phyloP scores from a whole-genome alignment of 176 grass and related monocot species.

The Juncus effusus region DNA sequence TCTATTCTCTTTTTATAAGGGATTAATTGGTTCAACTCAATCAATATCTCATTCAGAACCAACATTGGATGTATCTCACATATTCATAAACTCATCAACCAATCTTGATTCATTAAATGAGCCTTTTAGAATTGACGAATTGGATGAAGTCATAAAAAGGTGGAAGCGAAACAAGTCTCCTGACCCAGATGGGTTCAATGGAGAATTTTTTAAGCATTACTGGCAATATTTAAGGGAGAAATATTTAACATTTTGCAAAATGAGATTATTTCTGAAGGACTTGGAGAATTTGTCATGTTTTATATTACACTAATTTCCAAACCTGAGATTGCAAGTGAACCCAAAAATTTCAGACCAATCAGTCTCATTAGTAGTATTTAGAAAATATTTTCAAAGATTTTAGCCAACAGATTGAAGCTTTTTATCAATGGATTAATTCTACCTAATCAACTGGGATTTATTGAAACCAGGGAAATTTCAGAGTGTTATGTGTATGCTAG shows the following conservation, averaged over 20 bases:
- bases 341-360: neutral
- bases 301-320: neutral
- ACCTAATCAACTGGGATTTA: no score
- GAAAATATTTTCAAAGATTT: no score
- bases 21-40: neutral
- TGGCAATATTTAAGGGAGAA: neutral
- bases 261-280: neutral
- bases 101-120: no score
- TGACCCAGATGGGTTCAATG: no score
- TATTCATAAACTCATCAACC: no score
- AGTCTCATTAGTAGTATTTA: neutral
- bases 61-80: no score
- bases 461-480: no score
- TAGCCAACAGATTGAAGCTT: neutral
- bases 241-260: neutral
- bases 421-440: neutral
- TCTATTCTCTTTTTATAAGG: neutral
- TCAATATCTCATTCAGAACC: neutral
- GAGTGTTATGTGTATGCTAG: no score
- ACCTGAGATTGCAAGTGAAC: no score
- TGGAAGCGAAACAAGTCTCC: no score
- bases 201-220: neutral
- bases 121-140: no score
- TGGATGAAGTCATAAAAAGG: no score
- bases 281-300: neutral